Base-by-base conservation (phyloP, 805 yeast genomes). In the Lachancea dasiensis region DNA sequence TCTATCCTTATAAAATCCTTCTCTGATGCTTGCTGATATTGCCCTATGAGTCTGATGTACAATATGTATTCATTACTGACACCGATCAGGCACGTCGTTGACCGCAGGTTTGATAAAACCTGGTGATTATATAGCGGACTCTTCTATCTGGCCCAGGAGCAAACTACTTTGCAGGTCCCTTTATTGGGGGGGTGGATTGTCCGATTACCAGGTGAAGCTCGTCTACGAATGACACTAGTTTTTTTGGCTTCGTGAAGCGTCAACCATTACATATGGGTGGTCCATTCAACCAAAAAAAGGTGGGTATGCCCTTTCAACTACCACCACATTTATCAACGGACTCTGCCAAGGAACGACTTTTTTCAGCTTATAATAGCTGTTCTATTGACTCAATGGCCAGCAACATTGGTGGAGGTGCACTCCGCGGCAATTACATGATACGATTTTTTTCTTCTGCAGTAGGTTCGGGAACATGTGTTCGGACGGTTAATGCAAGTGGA, bases 381-480 rank as follows among this genome's bases (percentile, higher is more conserved):
- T 73, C 79, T 56, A 74, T 75, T 19, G 82, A 76, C 47, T 68
- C 74, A 4, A 63, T 74, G 68, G 79, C 79, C 1, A 64, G 70
- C 22, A 49, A 38, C 28, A 29, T 75, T 30, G 67, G 65, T 23
- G 77, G 79, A 16, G 80, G 71, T 48, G 79, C 75, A 1, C 69
- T 76, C 27, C 77, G 73, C 0, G 68, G 75, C 6, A 75, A 74
- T 46, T 76, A 76, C 41, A 66, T 71, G 36, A 53, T 69, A 1
- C 55, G 82, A 34, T 74, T 68, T 46, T 42, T 72, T 1, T 71
- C 74, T 5, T 75, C 74, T 10, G 77, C 75, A 1, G 54, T 75
- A 6, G 72, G 73, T 1, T 65, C 76, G 5, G 77, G 72, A 3
- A 63, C 75, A 1, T 69, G 73, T 39, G 55, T 76, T 19, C 55